Evolutionary conservation across 148 eudicot genomes (phyloP).

Genomic region (Oxyria digyna): DNA sequence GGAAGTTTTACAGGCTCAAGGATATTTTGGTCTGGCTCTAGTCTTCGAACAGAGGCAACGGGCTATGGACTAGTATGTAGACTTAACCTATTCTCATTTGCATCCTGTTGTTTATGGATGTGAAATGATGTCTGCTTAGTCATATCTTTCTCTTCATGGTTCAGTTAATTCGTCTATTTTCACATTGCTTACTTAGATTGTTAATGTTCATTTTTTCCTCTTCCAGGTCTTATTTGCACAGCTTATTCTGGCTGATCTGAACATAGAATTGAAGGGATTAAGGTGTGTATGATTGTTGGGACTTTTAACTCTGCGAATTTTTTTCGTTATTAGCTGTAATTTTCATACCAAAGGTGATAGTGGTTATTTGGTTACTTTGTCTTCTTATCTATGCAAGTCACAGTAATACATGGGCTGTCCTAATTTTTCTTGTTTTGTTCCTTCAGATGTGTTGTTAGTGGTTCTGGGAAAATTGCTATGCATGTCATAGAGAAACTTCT

Average conservation of each 20-base stretch:
- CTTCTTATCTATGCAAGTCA: background rate
- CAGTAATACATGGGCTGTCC: background rate
- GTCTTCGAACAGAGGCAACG: conserved; percentile 91
- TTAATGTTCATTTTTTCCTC: conserved; percentile 9
- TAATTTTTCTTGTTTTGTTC: background rate
- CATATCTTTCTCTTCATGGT: background rate
- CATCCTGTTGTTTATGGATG: background rate
- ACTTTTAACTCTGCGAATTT: background rate
- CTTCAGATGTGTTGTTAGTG: conserved; percentile 89
- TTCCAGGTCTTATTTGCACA: conserved; percentile 86
- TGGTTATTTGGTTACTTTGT: background rate
- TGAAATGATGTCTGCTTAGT: background rate
- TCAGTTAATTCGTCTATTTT: background rate
- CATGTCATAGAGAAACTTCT: conserved; percentile 95
- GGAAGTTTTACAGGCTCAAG: conserved; percentile 95
- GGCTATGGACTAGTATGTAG: conserved; percentile 86
- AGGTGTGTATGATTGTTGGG: conserved; percentile 30
- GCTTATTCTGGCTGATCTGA: conserved; percentile 77
- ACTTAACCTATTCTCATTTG: background rate
- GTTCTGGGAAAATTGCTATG: conserved; percentile 96
- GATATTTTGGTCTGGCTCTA: conserved; percentile 87
- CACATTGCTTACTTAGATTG: background rate
- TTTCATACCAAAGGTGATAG: background rate
- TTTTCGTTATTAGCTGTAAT: background rate
- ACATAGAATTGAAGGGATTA: conserved; percentile 84